A percentile compares a stretch with the other conserved stretches of the same genome.
phyloP scores from a whole-genome alignment of 106 monocot genomes.

The Phalaenopsis aphrodite region DNA sequence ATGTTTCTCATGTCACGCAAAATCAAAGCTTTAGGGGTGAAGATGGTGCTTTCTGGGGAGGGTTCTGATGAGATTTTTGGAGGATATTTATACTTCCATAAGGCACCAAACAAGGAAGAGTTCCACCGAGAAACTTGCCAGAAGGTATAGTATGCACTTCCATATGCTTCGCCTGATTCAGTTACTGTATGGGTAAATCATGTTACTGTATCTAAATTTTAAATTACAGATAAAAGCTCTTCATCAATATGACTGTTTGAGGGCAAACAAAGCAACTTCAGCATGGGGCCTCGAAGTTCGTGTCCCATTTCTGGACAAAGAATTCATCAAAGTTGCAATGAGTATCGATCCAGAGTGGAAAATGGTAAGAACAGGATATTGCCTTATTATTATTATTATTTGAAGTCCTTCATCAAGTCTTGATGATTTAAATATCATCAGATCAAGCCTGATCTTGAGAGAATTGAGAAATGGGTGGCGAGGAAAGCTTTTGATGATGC shows the following conservation, averaged over 20 bases:
- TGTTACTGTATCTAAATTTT: neutral
- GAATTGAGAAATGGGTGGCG: slow-evolving; percentile 60
- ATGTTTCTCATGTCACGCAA: slow-evolving; percentile 70
- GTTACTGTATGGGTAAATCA: neutral
- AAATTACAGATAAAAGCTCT: slow-evolving; percentile 49
- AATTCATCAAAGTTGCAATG: slow-evolving; percentile 54
- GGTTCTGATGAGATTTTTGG: slow-evolving; percentile 70
- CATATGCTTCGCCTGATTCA: no score
- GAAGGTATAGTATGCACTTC: slow-evolving; percentile 11
- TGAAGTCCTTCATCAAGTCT: neutral
- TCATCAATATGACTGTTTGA: slow-evolving; percentile 61
- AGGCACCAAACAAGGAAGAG: slow-evolving; percentile 66
- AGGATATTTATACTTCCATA: slow-evolving; percentile 69
- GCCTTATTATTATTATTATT: neutral
- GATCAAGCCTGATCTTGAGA: slow-evolving; percentile 44
- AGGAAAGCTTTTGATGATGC: slow-evolving; percentile 64
- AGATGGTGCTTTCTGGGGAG: slow-evolving; percentile 69
- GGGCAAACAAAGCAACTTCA: slow-evolving; percentile 56
- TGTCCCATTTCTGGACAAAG: slow-evolving; percentile 62
- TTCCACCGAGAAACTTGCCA: slow-evolving; percentile 54
- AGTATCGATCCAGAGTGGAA: slow-evolving; percentile 62
- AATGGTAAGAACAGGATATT: slow-evolving; percentile 19
- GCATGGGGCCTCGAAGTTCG: slow-evolving; percentile 63
- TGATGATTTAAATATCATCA: slow-evolving; percentile 7
- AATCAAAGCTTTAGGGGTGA: slow-evolving; percentile 61